Percentiles rank a stretch among this genome's conserved stretches.
Evolutionary conservation across 108 stramenopile genomes (phyloP).

Genomic region (Pinguiococcus pyrenoidosus): DNA sequence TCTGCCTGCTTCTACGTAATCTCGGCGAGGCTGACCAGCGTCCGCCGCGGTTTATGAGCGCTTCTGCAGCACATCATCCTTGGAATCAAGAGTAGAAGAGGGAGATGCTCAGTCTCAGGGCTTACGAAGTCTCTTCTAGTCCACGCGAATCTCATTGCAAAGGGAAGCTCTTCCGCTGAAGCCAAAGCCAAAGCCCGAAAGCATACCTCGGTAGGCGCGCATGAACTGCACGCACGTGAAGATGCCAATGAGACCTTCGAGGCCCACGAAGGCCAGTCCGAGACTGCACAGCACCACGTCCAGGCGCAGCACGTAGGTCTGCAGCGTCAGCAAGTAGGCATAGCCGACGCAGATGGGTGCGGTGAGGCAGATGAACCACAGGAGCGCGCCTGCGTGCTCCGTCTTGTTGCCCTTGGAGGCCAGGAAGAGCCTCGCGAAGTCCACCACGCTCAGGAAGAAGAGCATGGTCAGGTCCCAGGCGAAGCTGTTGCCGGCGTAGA

Average conservation of each 20-base stretch:
- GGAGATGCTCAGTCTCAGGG: too few relatives aligned
- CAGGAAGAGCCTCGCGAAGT: conserved; percentile 34
- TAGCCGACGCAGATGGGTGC: conserved; percentile 39
- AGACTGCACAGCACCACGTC: conserved; percentile 42
- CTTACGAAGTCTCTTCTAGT: too few relatives aligned
- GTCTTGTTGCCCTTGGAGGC: conserved; percentile 54
- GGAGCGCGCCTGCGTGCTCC: conserved; percentile 41
- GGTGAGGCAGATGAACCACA: conserved; percentile 38
- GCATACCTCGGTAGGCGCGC: too few relatives aligned
- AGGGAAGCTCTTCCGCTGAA: too few relatives aligned
- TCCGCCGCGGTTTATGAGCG: too few relatives aligned
- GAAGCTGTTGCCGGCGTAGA: conserved; percentile 20
- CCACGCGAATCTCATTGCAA: too few relatives aligned
- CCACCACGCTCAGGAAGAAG: conserved; percentile 37
- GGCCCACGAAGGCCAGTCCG: conserved; percentile 32
- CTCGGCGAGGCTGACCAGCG: too few relatives aligned
- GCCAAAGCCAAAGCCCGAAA: too few relatives aligned
- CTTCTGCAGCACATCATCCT: too few relatives aligned
- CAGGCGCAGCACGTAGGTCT: conserved; percentile 49
- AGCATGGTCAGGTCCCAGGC: conserved; percentile 36
- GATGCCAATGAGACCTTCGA: conserved; percentile 8
- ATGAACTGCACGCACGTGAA: conserved; percentile 1
- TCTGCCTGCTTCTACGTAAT: too few relatives aligned
- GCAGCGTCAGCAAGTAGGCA: conserved; percentile 41
- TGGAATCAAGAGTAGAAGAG: too few relatives aligned